Base-by-base conservation (phyloP, 2,329 filamentous ascomycete species). In the Paecilomyces formosus region DNA sequence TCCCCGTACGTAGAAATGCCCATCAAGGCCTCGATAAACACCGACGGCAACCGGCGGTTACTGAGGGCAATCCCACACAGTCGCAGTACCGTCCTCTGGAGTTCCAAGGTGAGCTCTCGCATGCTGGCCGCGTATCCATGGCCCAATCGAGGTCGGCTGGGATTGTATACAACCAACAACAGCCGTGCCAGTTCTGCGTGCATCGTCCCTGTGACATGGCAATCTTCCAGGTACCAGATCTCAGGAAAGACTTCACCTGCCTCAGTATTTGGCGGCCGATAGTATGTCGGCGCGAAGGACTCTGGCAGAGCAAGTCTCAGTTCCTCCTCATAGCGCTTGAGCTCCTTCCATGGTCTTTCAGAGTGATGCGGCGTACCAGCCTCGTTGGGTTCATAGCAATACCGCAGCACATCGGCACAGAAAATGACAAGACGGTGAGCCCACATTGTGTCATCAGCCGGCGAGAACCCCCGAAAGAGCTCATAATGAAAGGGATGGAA, bases 101-200 rank as follows among this genome's bases (percentile, higher is more conserved):
- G 61, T 61, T 76, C 63, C 49, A 70, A 61, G 21, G 56, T 58
- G 50, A 65, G 28, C 22, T 54, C 24, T 35, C 54, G 56, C 58
- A 63, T 58, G 35, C 61, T 50, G 31, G 60, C 58, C 12, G 60
- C 18, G 57, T 63, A 24, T 54, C 65, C 61, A 52, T 45, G 71
- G 52, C 81, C 83, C 1, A 85, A 70, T 50, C 76, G 75, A 0
- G 82, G 82, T 2, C 81, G 72, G 7, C 72, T 79, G 0, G 82
- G 83, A 64, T 86, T 79, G 61, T 84, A 83, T 22, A 81, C 81
- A 18, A 78, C 73, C 1, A 87, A 75, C 31, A 87, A 78, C 5
- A 86, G 78, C 49, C 79, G 76, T 0, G 83, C 82, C 2, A 87
- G 75, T 58, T 85, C 80, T 63, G 84, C 80, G 66, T 87, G 84